These are phyloP conservation scores for Cladosporium halotolerans DNA, from an alignment of 2,329 filamentous ascomycete genomes.

Conservation along the genomic window DNA sequence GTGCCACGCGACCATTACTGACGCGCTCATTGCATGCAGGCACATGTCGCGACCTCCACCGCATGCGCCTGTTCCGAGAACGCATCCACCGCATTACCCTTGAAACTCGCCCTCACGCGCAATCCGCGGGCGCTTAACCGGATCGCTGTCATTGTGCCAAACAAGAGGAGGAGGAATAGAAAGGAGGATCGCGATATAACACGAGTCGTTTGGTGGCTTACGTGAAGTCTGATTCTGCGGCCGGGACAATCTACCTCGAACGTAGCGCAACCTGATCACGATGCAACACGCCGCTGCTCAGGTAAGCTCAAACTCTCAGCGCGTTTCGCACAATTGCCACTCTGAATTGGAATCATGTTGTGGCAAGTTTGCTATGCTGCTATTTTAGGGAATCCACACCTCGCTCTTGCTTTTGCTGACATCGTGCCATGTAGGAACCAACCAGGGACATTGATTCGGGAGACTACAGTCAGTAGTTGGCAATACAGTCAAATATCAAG, in stretches of 20 bases:
- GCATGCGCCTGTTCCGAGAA: too few species aligned
- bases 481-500: not conserved
- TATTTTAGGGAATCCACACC: not conserved
- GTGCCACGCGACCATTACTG: not conserved
- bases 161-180: too few species aligned
- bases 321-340: too few species aligned
- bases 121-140: too few species aligned
- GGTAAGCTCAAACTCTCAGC: not conserved
- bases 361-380: too few species aligned
- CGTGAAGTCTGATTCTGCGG: too few species aligned
- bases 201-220: too few species aligned
- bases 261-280: not conserved
- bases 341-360: too few species aligned
- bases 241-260: not conserved
- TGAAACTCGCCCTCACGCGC: too few species aligned
- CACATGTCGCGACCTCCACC: not conserved
- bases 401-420: conserved; percentile 1
- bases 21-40: not conserved
- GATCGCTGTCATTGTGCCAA: too few species aligned
- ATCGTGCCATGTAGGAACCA: not conserved
- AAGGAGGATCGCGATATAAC: too few species aligned
- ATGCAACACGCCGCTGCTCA: not conserved
- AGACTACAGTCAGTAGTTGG: conserved; percentile 5
- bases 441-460: conserved; percentile 1
- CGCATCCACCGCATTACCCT: too few species aligned